phyloP scores from a whole-genome alignment of 805 yeast genomes.

The Wickerhamomyces queroliae region DNA sequence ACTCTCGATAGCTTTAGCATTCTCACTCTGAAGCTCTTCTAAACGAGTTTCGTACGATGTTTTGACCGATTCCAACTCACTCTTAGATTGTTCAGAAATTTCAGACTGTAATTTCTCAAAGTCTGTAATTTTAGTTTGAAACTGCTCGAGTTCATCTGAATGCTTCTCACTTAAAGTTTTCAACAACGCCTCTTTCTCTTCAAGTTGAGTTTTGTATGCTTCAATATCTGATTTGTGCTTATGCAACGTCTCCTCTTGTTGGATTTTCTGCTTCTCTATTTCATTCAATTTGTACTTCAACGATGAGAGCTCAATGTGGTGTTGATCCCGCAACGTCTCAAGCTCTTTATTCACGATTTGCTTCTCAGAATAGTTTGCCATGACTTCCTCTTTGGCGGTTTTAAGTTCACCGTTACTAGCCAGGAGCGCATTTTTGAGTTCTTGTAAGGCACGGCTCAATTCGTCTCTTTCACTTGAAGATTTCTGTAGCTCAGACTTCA shows the following conservation, averaged over 20 bases:
- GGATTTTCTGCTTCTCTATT: neutral
- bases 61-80: neutral
- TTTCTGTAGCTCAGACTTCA: no score
- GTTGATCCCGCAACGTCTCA: neutral
- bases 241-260: neutral
- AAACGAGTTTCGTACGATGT: no score
- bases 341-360: slow-evolving; percentile 3
- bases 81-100: neutral
- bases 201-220: no score
- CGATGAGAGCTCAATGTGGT: neutral
- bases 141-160: neutral
- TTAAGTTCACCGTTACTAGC: slow-evolving; percentile 13
- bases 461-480: slow-evolving; percentile 8
- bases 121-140: neutral
- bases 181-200: neutral
- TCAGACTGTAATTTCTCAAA: neutral
- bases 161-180: neutral
- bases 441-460: slow-evolving; percentile 6
- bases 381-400: slow-evolving; percentile 5
- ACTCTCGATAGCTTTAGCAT: no score
- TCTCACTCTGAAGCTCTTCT: no score
- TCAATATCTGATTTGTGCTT: neutral
- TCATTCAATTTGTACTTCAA: neutral
- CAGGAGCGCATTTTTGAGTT: slow-evolving; percentile 8
- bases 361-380: slow-evolving; percentile 12